Evolutionary conservation across 2,329 filamentous ascomycete species (phyloP).

Genomic region (Aspergillus sp.): DNA sequence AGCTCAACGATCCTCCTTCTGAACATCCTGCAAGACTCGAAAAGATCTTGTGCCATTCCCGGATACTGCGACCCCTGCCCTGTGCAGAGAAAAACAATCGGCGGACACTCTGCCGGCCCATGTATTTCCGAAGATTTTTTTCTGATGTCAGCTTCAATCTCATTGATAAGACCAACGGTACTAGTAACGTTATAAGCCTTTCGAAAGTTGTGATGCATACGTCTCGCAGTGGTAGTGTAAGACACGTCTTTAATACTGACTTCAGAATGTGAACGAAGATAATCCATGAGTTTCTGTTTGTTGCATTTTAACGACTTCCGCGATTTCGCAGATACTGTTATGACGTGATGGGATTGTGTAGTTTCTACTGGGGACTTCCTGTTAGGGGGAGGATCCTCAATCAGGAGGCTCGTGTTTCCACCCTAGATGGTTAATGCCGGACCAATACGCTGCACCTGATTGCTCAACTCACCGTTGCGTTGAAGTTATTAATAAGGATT

Average conservation of each 20-base stretch:
- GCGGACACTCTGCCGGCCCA: not conserved
- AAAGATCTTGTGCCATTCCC: conserved; percentile 18
- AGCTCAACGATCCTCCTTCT: not conserved
- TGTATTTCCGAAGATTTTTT: not conserved
- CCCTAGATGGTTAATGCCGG: not conserved
- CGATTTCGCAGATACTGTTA: not conserved
- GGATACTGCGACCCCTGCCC: conserved; percentile 34
- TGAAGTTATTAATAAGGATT: conserved; percentile 59
- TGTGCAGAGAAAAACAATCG: conserved; percentile 25
- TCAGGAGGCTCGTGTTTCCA: not conserved
- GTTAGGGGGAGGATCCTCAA: not conserved
- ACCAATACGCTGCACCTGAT: conserved; percentile 29
- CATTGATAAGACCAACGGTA: not conserved
- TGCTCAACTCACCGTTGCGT: conserved; percentile 49
- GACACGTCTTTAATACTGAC: conserved; percentile 46
- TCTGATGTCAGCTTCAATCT: not conserved
- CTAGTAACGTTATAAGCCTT: not conserved
- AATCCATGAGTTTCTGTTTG: not conserved
- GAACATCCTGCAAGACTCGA: not conserved
- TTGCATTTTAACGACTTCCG: not conserved
- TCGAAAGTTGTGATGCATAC: conserved; percentile 36
- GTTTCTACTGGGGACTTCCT: not conserved
- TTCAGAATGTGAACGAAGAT: not conserved
- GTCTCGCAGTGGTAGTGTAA: conserved; percentile 60
- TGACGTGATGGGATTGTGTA: not conserved